phyloP scores from a whole-genome alignment of 208 protist genomes.

The Acanthamoeba culbertsoni region DNA sequence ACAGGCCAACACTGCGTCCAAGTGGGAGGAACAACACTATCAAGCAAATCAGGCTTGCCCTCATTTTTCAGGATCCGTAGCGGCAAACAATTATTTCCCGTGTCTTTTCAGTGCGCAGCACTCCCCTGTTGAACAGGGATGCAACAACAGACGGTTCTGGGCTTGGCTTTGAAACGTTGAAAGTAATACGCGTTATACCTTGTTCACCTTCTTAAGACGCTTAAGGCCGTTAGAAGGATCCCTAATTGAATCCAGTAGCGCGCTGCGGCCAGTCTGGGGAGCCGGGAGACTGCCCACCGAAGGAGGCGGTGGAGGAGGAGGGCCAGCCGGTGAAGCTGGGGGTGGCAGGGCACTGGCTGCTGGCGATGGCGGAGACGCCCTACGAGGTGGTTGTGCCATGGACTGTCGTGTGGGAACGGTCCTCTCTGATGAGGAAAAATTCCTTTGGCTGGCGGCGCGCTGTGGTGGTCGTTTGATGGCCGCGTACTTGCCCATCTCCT shows the following conservation, averaged over 20 bases:
- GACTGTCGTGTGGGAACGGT: not conserved
- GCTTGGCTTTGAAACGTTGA: too few relatives aligned
- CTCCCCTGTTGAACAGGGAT: too few relatives aligned
- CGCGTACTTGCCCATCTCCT: not conserved
- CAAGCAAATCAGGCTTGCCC: too few relatives aligned
- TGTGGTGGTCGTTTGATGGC: not conserved
- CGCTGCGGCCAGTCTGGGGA: not conserved
- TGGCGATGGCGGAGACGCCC: slow-evolving; percentile 7
- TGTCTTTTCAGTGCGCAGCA: too few relatives aligned
- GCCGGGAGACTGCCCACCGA: not conserved
- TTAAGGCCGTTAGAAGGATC: not conserved
- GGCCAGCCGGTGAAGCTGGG: not conserved
- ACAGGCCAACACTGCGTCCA: not conserved
- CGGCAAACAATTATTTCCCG: too few relatives aligned
- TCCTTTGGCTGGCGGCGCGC: not conserved
- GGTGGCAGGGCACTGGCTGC: not conserved
- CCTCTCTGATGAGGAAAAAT: not conserved
- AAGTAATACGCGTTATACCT: too few relatives aligned
- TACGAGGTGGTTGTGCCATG: not conserved
- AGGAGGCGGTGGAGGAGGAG: not conserved
- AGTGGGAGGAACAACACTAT: too few relatives aligned
- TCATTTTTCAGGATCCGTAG: too few relatives aligned
- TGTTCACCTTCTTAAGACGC: not conserved
- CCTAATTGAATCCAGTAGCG: not conserved
- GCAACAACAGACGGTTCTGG: too few relatives aligned